Conservation (phyloP, 345 rosid genomes). For the Corchorus capsularis region DNA sequence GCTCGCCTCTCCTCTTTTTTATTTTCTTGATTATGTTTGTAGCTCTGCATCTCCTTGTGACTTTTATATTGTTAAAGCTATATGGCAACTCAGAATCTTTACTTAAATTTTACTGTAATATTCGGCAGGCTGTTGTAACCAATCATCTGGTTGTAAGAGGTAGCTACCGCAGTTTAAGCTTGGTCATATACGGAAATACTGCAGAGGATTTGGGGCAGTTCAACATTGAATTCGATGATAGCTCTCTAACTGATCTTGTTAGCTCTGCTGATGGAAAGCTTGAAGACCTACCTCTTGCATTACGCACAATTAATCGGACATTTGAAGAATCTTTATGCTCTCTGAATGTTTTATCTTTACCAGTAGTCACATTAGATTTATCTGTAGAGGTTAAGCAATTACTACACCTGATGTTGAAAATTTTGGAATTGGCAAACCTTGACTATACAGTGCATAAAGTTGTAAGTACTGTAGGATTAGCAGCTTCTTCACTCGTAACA, state of each 20-base stretch:
- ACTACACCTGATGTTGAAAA: slow-evolving; percentile 60
- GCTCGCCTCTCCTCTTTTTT: neutral
- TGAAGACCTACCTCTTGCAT: slow-evolving; percentile 86
- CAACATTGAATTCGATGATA: slow-evolving; percentile 91
- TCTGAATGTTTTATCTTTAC: slow-evolving; percentile 61
- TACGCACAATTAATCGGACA: slow-evolving; percentile 63
- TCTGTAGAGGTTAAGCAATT: slow-evolving; percentile 74
- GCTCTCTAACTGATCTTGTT: slow-evolving; percentile 80
- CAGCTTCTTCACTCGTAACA: slow-evolving; percentile 57
- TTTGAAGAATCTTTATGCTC: slow-evolving; percentile 71
- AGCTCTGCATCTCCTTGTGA: neutral
- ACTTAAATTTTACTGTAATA: slow-evolving; percentile 4
- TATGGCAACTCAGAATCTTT: neutral
- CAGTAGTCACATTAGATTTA: slow-evolving; percentile 56
- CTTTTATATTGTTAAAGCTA: slow-evolving; percentile 5
- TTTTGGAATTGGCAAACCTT: slow-evolving; percentile 51
- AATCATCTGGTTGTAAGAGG: slow-evolving; percentile 96
- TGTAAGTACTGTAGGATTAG: slow-evolving; percentile 50
- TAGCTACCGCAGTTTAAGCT: slow-evolving; percentile 91
- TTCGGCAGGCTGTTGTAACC: slow-evolving; percentile 94
- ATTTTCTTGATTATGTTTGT: neutral
- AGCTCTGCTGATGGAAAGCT: slow-evolving; percentile 87
- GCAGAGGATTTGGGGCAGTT: slow-evolving; percentile 99
- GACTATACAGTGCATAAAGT: slow-evolving; percentile 55
- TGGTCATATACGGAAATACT: slow-evolving; percentile 88